These are phyloP conservation scores for Fusarium verrucosum DNA, from an alignment of 2,329 filamentous ascomycete genomes.

Conservation along the genomic window DNA sequence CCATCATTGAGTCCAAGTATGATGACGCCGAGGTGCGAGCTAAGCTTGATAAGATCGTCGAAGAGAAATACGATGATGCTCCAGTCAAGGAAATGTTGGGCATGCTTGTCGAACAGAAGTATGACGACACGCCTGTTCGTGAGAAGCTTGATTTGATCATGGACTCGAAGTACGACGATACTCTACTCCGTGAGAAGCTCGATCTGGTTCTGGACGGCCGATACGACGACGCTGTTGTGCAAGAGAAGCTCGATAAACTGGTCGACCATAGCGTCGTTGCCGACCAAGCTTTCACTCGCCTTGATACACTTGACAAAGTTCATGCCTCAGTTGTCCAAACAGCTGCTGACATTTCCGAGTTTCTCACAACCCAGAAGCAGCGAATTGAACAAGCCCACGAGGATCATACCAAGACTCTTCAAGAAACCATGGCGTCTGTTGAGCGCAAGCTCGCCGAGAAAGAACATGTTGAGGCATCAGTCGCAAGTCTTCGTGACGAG, in stretches of 20 bases:
- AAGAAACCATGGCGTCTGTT: conserved; percentile 81
- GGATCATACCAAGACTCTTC: conserved; percentile 78
- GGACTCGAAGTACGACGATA: conserved; percentile 48
- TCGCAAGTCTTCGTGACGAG: conserved; percentile 62
- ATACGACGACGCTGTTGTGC: conserved; percentile 61
- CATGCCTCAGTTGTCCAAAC: conserved; percentile 87
- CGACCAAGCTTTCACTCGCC: conserved; percentile 75
- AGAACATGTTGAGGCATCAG: conserved; percentile 66
- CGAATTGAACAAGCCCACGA: conserved; percentile 81
- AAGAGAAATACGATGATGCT: conserved; percentile 45
- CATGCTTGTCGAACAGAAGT: conserved; percentile 39
- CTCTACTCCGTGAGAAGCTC: conserved; percentile 46
- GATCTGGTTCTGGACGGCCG: conserved; percentile 39
- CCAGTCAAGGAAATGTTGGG: conserved; percentile 42
- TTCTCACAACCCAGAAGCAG: conserved; percentile 79
- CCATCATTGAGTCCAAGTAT: conserved; percentile 63
- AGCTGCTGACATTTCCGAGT: conserved; percentile 83
- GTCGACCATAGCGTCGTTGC: conserved; percentile 72
- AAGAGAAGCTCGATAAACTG: conserved; percentile 56
- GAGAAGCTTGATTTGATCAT: conserved; percentile 54
- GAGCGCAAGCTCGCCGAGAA: conserved; percentile 77
- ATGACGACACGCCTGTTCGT: conserved; percentile 47
- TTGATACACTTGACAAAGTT: conserved; percentile 87
- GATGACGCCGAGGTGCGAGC: conserved; percentile 54
- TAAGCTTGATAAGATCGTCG: conserved; percentile 41